These are phyloP conservation scores for Aspergillus brasiliensis DNA, from an alignment of 2,329 filamentous ascomycete genomes.

Conservation along the genomic window DNA sequence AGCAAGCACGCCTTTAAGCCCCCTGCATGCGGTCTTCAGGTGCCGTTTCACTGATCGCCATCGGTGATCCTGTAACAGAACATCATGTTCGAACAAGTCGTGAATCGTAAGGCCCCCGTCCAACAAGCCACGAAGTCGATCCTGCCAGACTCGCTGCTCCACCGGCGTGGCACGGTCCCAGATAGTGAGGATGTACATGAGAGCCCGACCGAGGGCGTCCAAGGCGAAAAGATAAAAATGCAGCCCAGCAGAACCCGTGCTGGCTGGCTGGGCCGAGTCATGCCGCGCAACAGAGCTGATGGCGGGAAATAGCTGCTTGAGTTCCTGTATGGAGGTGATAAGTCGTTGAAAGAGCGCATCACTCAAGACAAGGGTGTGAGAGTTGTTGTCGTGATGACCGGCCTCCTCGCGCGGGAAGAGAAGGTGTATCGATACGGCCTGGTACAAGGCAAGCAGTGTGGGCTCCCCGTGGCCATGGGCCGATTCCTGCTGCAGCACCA, in stretches of 20 bases:
- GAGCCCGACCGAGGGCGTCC: neutral
- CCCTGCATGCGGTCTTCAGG: neutral
- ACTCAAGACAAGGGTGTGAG: neutral
- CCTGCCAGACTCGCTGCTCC: neutral
- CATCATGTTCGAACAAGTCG: neutral
- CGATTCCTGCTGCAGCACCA: neutral
- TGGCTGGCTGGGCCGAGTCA: neutral
- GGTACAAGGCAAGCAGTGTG: neutral
- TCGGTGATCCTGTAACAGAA: neutral
- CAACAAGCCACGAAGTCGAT: neutral
- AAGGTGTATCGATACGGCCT: neutral
- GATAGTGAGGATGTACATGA: neutral
- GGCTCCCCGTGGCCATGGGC: neutral
- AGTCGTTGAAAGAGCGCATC: neutral
- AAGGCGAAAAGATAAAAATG: neutral
- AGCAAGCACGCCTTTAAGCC: neutral
- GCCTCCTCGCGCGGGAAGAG: neutral
- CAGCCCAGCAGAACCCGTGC: neutral
- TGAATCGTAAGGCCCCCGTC: neutral
- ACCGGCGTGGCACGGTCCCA: neutral
- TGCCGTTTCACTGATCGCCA: neutral
- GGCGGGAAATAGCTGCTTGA: neutral
- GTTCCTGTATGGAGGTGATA: neutral
- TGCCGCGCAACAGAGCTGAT: neutral
- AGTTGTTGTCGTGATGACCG: neutral